A percentile compares a stretch with the other conserved stretches of the same genome.
Evolutionary conservation across 257 asterid genomes (phyloP).

Genomic region (Salvia miltiorrhiza): DNA sequence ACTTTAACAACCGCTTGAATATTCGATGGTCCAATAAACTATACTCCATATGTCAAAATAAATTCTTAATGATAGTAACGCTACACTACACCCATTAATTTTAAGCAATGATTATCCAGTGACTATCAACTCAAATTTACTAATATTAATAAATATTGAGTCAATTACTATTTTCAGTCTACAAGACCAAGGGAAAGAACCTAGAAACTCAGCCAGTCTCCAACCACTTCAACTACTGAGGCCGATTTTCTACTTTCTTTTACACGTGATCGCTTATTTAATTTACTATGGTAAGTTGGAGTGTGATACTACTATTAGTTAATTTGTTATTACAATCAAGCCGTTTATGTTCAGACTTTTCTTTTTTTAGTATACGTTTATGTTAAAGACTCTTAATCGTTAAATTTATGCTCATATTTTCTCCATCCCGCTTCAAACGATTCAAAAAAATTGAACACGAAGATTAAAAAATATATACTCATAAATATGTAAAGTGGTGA

Average conservation of each 20-base stretch:
- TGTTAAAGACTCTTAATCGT: no score
- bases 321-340: no score
- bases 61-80: not conserved
- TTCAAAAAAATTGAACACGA: no score
- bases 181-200: not conserved
- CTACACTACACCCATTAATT: not conserved
- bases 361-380: no score
- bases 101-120: not conserved
- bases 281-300: no score
- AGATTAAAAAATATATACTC: no score
- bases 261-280: not conserved
- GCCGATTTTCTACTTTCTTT: not conserved
- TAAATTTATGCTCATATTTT: no score
- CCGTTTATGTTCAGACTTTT: no score
- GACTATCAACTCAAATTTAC: not conserved
- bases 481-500: no score
- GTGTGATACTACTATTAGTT: no score
- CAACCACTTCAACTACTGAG: not conserved
- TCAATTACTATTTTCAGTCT: not conserved
- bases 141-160: not conserved
- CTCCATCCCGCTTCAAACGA: no score
- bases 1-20: not conserved
- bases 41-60: not conserved
- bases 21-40: not conserved
- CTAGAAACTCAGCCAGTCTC: not conserved